Evolutionary conservation across 1,284 basidiomycete genomes (phyloP).

Genomic region (Cutaneotrichosporon sp.): DNA sequence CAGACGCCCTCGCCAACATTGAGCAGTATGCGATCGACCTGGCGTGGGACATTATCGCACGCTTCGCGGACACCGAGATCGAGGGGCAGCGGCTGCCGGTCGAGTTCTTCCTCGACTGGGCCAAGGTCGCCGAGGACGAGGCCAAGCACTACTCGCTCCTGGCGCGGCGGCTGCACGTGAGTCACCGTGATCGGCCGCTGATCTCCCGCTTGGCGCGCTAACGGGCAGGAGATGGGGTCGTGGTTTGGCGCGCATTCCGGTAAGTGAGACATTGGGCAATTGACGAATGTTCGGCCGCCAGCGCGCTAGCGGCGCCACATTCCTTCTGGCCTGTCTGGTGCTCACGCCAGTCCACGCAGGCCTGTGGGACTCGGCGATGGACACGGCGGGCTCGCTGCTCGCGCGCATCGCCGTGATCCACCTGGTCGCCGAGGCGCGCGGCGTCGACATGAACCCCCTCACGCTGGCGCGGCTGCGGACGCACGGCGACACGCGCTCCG

Average conservation of each 20-base stretch:
- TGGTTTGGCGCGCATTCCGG: constrained; percentile 64
- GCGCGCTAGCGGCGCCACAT: background rate
- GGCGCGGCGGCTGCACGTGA: constrained; percentile 55
- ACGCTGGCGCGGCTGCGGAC: constrained; percentile 76
- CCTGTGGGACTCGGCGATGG: constrained; percentile 77
- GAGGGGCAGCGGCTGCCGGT: constrained; percentile 62
- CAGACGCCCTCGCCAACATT: constrained; percentile 75
- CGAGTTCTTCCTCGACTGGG: constrained; percentile 73
- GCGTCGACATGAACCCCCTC: constrained; percentile 80
- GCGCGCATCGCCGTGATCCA: constrained; percentile 84
- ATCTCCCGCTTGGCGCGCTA: constrained; percentile 6
- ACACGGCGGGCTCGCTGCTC: constrained; percentile 70
- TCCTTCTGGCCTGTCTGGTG: too few relatives aligned
- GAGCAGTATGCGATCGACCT: constrained; percentile 89
- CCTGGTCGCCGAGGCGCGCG: constrained; percentile 84
- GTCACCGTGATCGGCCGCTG: constrained; percentile 3
- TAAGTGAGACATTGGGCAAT: constrained; percentile 15
- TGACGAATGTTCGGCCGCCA: background rate
- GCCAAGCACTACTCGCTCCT: constrained; percentile 65
- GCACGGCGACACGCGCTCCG: constrained; percentile 70
- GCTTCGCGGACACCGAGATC: constrained; percentile 61
- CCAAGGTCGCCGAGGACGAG: constrained; percentile 80
- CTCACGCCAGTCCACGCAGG: constrained; percentile 65
- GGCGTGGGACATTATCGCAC: constrained; percentile 83
- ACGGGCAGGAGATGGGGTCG: constrained; percentile 62